Conservation (phyloP, 768 basidiomycete species). For the Pulveroboletus sp. region DNA sequence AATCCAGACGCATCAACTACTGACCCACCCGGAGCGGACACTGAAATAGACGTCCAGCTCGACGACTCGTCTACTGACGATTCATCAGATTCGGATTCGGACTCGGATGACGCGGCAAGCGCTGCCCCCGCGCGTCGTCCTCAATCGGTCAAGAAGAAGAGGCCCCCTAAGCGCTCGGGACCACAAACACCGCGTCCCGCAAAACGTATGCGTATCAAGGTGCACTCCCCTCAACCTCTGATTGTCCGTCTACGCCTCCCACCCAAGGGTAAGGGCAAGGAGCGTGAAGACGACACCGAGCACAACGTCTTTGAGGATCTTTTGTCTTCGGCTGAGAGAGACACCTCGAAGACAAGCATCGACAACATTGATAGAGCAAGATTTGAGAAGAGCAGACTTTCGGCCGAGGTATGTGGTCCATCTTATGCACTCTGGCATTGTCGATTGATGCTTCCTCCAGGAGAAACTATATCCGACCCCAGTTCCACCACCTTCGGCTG, state of each 20-base stretch:
- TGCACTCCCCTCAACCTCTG: constrained; percentile 34
- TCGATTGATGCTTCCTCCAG: constrained; percentile 30
- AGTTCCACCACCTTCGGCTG: constrained; percentile 29
- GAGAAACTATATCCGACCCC: constrained; percentile 47
- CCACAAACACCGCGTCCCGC: constrained; percentile 28
- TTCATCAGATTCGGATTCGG: constrained; percentile 31
- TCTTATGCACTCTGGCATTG: neutral
- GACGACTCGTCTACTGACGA: constrained; percentile 35
- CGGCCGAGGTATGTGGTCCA: constrained; percentile 61
- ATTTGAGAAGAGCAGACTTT: constrained; percentile 68
- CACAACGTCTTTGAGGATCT: constrained; percentile 82
- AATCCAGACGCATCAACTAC: constrained; percentile 31
- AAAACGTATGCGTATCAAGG: constrained; percentile 48
- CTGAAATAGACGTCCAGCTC: constrained; percentile 32
- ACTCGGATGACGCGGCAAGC: constrained; percentile 24
- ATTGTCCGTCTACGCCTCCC: constrained; percentile 53
- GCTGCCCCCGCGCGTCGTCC: constrained; percentile 11
- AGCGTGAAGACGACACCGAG: constrained; percentile 58
- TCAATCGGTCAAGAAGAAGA: constrained; percentile 27
- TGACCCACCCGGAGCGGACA: constrained; percentile 19
- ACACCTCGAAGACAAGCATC: constrained; percentile 66
- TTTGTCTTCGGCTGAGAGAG: constrained; percentile 62
- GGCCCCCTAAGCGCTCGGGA: constrained; percentile 26
- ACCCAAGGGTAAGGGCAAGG: constrained; percentile 65
- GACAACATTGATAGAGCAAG: constrained; percentile 54